phyloP scores from a whole-genome alignment of 495 filamentous ascomycete genomes.

The Aspergillus egyptiacus region DNA sequence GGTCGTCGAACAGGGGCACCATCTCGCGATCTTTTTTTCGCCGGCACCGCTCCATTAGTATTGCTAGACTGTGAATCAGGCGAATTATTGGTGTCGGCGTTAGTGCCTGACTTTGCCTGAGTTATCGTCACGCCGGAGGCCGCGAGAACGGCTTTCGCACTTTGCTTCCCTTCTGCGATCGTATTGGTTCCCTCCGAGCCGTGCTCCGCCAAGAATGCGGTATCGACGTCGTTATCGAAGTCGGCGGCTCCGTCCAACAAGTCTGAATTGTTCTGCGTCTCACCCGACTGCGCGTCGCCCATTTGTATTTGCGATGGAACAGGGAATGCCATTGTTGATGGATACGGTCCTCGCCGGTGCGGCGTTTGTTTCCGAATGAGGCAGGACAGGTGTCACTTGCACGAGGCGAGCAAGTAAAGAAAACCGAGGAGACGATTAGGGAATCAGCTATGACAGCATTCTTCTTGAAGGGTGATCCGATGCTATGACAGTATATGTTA shows the following conservation, averaged over 20 bases:
- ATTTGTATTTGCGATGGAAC: conserved; percentile 26
- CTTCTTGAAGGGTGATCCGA: conserved; percentile 24
- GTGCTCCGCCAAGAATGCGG: conserved; percentile 20
- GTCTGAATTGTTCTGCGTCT: conserved; percentile 22
- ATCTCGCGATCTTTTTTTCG: conserved; percentile 56
- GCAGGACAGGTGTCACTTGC: conserved; percentile 19
- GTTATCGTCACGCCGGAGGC: conserved; percentile 38
- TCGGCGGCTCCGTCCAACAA: conserved; percentile 20
- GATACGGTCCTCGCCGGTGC: background rate
- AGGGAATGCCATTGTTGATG: conserved; percentile 36
- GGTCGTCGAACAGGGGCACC: conserved; percentile 41
- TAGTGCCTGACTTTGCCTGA: conserved; percentile 23
- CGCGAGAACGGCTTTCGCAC: conserved; percentile 51
- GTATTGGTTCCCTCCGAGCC: conserved; percentile 33
- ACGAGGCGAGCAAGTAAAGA: conserved; percentile 1
- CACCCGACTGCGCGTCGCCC: conserved; percentile 24
- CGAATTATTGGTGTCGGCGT: conserved; percentile 26
- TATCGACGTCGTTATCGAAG: conserved; percentile 21
- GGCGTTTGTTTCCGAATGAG: background rate
- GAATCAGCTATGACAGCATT: conserved; percentile 32
- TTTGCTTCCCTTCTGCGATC: conserved; percentile 53
- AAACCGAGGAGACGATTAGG: conserved; percentile 8
- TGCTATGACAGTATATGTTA: conserved; percentile 14
- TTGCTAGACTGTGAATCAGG: conserved; percentile 26
- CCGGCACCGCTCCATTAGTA: conserved; percentile 40